These are phyloP conservation scores for Candolleomyces aberdarensis DNA, from an alignment of 768 basidiomycete species.

Conservation along the genomic window DNA sequence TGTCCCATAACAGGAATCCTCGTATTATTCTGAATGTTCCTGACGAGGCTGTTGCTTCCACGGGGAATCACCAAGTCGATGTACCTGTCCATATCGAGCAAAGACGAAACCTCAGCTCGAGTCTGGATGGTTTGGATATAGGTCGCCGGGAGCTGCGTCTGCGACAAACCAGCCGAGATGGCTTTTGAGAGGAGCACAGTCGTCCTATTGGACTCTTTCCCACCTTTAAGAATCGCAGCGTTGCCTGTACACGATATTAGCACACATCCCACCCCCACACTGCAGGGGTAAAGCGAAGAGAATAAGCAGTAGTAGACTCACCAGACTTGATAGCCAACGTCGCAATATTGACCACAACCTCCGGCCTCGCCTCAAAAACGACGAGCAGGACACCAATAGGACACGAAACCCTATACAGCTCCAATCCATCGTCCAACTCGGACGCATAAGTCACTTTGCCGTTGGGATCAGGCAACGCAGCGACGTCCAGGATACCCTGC, in stretches of 20 bases:
- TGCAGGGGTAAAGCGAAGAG: too few relatives aligned
- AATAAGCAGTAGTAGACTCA: too few relatives aligned
- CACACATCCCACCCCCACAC: too few relatives aligned
- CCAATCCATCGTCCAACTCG: constrained; percentile 82
- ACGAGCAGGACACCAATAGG: constrained; percentile 95
- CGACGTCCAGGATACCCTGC: constrained; percentile 86
- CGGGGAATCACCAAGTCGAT: constrained; percentile 97
- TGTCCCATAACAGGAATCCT: constrained; percentile 99
- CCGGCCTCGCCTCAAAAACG: constrained; percentile 96
- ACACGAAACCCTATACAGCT: constrained; percentile 91
- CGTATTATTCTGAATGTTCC: constrained; percentile 84
- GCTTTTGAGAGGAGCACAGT: constrained; percentile 71
- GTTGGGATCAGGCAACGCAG: constrained; percentile 80
- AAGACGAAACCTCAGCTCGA: constrained; percentile 82
- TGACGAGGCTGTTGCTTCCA: constrained; percentile 89
- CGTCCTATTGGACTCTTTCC: constrained; percentile 90
- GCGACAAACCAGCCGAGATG: constrained; percentile 73
- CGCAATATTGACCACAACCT: constrained; percentile 97
- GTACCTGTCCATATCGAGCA: constrained; percentile 84
- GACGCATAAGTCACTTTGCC: constrained; percentile 85
- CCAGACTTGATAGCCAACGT: constrained; percentile 96
- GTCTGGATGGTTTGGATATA: constrained; percentile 94
- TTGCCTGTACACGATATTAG: constrained; percentile 61
- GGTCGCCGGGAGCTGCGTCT: constrained; percentile 67
- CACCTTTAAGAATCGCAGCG: constrained; percentile 95